phyloP scores from a whole-genome alignment of 192 early-diverging fungal genomes.

The Podila minutissima region DNA sequence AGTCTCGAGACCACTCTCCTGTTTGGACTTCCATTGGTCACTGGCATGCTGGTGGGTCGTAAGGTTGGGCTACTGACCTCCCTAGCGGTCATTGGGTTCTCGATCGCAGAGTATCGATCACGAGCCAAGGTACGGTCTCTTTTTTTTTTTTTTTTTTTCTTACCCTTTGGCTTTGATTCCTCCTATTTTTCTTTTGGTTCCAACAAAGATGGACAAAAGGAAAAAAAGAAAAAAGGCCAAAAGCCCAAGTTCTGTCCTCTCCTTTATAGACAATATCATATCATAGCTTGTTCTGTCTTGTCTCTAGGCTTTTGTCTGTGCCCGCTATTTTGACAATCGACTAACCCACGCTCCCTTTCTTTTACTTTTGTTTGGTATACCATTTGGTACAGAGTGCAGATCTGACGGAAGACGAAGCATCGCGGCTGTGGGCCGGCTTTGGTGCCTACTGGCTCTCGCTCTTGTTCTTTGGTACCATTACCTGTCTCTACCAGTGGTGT shows the following conservation, averaged over 20 bases:
- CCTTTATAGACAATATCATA: background rate
- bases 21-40: conserved; percentile 26
- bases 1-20: conserved; percentile 38
- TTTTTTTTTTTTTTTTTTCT: too few relatives aligned
- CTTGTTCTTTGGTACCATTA: conserved; percentile 28
- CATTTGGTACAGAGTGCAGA: conserved; percentile 5
- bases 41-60: conserved; percentile 40
- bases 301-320: too few relatives aligned
- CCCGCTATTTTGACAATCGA: background rate
- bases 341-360: background rate
- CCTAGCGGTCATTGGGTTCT: conserved; percentile 28
- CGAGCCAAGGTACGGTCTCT: conserved; percentile 16
- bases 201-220: background rate
- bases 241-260: background rate
- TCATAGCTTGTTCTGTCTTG: background rate
- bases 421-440: conserved; percentile 42
- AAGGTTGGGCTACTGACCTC: conserved; percentile 32
- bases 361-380: background rate
- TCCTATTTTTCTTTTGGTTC: background rate
- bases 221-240: background rate
- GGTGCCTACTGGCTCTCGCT: conserved; percentile 44
- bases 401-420: conserved; percentile 35
- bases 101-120: conserved; percentile 37
- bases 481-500: conserved; percentile 41
- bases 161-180: background rate